Conservation (phyloP, 139 green algal species). For the Closterium sp. region DNA sequence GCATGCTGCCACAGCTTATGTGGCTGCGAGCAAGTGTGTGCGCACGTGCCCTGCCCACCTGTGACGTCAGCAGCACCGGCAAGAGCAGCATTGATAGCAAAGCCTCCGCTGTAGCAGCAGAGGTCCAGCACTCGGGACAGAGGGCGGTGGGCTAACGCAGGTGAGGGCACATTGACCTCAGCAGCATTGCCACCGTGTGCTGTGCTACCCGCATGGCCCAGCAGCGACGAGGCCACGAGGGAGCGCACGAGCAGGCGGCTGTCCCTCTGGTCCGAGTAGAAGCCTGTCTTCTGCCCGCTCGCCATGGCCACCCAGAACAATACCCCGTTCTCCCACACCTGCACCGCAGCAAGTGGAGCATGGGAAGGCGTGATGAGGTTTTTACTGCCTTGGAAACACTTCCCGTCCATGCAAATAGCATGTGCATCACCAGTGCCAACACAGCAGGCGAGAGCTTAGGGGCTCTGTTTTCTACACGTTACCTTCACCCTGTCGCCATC, state of each 20-base stretch:
- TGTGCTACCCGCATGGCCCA: neutral
- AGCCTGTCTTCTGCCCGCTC: conserved; percentile 52
- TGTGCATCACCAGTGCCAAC: neutral
- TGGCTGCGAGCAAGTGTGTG: too few species aligned
- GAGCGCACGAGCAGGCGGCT: conserved; percentile 67
- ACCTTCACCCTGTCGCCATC: neutral
- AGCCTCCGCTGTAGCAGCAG: conserved; percentile 81
- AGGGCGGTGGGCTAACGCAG: neutral
- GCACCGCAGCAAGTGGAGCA: too few species aligned
- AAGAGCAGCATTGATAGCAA: conserved; percentile 52
- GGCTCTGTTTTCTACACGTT: neutral
- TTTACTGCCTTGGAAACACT: too few species aligned
- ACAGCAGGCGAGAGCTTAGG: neutral
- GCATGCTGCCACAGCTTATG: too few species aligned
- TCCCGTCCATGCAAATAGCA: neutral
- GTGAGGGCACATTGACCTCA: neutral
- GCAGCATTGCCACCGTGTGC: neutral
- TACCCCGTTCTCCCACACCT: conserved; percentile 50
- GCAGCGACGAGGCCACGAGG: conserved; percentile 45
- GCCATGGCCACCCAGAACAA: conserved; percentile 32
- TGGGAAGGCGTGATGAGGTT: neutral
- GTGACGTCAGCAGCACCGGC: conserved; percentile 65
- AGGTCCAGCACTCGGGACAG: conserved; percentile 72
- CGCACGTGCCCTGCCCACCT: conserved; percentile 18
- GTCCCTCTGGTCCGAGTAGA: conserved; percentile 70